A percentile compares a stretch with the other conserved stretches of the same genome.
Conservation (phyloP, 78 protist genomes). For the Dictyostelium discoideum region dicty_2.7 NC_007088.5:3103001-3103500, state of each 20-base stretch:
- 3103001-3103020: not conserved
- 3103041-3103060: not conserved
- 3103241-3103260: not conserved
- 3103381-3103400: slow-evolving; percentile 19
- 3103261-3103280: not conserved
- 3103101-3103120: not conserved
- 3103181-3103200: not conserved
- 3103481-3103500: not conserved
- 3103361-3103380: not conserved
- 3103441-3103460: not conserved
- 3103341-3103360: not conserved
- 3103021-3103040: not conserved
- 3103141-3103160: not conserved
- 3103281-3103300: not conserved
- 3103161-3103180: not conserved
- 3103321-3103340: not conserved
- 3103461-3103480: slow-evolving; percentile 4
- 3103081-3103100: not conserved
- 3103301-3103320: not conserved
- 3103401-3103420: slow-evolving; percentile 34
- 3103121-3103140: not conserved
- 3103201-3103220: not conserved
- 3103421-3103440: slow-evolving; percentile 12
- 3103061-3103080: not conserved
- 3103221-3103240: not conserved